Base-by-base conservation (phyloP, 495 filamentous ascomycete genomes). In the Penicillium pulvis region DNA sequence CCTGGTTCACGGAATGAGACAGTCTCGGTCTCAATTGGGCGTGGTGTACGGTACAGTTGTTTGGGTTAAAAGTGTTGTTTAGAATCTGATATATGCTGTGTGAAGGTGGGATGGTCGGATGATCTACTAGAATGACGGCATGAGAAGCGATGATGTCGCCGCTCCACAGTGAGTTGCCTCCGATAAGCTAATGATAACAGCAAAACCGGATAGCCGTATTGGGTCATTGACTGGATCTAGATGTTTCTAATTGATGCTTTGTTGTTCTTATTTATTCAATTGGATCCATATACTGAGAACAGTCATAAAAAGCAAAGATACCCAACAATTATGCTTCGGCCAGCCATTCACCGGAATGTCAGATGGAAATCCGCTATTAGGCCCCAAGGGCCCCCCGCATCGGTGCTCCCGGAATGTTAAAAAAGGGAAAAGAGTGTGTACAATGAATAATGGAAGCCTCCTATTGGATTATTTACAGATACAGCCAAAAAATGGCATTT, bases 71-170 rank as follows among this genome's bases (percentile, higher is more conserved):
- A 26, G 11, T 39, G 28, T 23, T 39, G 42, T 51, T 59, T 39
- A 39, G 30, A 50, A 60, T n/a, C 20, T 43, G 33, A 19, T 43
- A 53, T 46, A 46, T 14, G 51, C 23, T 41, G 51, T 41, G 51
- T 44, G 23, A 52, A 44, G 39, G 49, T 61, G 58, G 36, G 55
- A 56, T 46, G 57, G 59, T 57, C 53, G 60, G 58, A 71, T 43
- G 59, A 61, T 54, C 58, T 55, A 19, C 33, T 30, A 50, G 52
- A 41, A 68, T 66, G 58, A 65, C 56, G 62, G 57, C 57, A 59
- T 64, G 49, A 30, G 41, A 33, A 59, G 20, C 57, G 60, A 68
- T 72, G 69, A 70, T 70, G 69, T 70, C 67, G 67, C 67, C 67
- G 65, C 65, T 72, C 67, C 69, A 70, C 69, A 36, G 20, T 65